Evolutionary conservation across 495 filamentous ascomycete species (phyloP).

Genomic region (Penicillium soppii): DNA sequence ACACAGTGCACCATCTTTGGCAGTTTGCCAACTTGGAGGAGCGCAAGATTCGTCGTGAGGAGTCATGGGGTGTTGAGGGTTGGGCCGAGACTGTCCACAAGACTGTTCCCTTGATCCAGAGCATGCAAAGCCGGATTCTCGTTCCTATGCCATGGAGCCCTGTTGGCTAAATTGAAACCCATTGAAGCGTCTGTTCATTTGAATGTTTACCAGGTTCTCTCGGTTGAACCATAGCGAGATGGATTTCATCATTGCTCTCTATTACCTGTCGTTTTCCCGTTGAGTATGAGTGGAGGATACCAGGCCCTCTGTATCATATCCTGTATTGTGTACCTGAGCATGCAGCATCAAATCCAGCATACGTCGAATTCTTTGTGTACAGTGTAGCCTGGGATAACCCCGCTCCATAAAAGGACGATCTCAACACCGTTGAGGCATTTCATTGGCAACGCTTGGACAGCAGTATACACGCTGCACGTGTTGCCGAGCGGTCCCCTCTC

Average conservation of each 20-base stretch:
- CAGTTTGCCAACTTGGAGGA: constrained; percentile 97
- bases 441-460: constrained; percentile 17
- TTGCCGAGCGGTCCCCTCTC: neutral
- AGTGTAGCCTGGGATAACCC: constrained; percentile 18
- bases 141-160: constrained; percentile 97
- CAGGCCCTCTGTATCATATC: constrained; percentile 2
- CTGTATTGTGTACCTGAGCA: constrained; percentile 28
- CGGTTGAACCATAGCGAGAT: neutral
- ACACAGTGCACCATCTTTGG: constrained; percentile 98
- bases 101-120: constrained; percentile 95
- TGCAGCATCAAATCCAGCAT: constrained; percentile 16
- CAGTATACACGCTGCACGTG: constrained; percentile 9
- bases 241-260: neutral
- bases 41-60: constrained; percentile 83
- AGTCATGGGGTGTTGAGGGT: constrained; percentile 92
- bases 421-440: constrained; percentile 8
- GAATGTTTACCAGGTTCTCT: neutral
- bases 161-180: constrained; percentile 58
- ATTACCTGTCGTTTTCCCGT: neutral
- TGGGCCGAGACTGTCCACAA: constrained; percentile 99
- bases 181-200: neutral
- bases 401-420: constrained; percentile 19
- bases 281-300: neutral
- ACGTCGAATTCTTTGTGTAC: neutral
- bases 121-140: constrained; percentile 90